Percentiles rank a stretch among this genome's conserved stretches.
Conservation (phyloP, 2,329 filamentous ascomycete genomes). For the Pseudogymnoascus sp. region DNA sequence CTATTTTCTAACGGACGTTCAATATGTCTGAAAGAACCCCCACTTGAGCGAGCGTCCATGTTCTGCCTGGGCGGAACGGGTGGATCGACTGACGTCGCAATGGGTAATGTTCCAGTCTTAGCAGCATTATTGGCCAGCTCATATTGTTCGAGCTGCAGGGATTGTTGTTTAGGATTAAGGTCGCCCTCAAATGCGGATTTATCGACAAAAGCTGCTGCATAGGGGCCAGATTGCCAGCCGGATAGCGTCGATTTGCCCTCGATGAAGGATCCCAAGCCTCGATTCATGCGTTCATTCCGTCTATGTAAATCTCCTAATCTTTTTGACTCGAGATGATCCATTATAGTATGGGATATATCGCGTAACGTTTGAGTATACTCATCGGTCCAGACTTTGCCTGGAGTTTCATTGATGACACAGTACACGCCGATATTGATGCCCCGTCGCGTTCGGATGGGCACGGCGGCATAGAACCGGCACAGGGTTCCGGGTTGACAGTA, state of each 20-base stretch:
- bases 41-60: slow-evolving; percentile 3
- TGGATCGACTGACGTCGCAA: slow-evolving; percentile 19
- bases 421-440: slow-evolving; percentile 23
- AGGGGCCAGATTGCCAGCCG: neutral
- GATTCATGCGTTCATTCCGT: slow-evolving; percentile 46
- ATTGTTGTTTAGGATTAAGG: neutral
- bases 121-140: neutral
- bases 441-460: slow-evolving; percentile 21
- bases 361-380: neutral
- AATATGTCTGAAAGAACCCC: neutral
- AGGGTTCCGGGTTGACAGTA: slow-evolving; percentile 1
- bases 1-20: neutral
- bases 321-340: slow-evolving; percentile 54
- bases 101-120: neutral
- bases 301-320: slow-evolving; percentile 45
- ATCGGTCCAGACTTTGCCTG: slow-evolving; percentile 18
- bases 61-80: slow-evolving; percentile 23
- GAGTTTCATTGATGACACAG: slow-evolving; percentile 29
- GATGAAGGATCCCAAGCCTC: slow-evolving; percentile 47
- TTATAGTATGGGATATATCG: slow-evolving; percentile 48
- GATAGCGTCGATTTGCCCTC: slow-evolving; percentile 39
- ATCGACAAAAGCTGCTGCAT: neutral
- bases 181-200: neutral
- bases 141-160: neutral
- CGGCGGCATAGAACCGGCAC: slow-evolving; percentile 23